phyloP scores from a whole-genome alignment of 2,329 filamentous ascomycete species.

The Didymella arachidicola region DNA sequence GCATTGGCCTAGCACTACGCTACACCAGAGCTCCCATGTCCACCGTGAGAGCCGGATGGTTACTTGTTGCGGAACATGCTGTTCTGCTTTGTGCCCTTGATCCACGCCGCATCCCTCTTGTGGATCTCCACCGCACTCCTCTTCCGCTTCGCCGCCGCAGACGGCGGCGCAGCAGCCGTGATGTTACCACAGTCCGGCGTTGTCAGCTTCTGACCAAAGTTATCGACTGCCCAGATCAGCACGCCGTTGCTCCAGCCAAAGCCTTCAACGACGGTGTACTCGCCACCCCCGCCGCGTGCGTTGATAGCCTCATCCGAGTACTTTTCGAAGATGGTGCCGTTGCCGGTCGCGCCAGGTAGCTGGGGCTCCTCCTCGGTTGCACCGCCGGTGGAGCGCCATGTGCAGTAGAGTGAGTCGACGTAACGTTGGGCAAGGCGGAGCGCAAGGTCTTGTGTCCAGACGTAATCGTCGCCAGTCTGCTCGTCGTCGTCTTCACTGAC shows the following conservation, averaged over 20 bases:
- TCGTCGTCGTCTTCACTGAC: constrained; percentile 61
- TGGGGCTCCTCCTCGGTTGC: constrained; percentile 54
- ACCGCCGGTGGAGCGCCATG: constrained; percentile 73
- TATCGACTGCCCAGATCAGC: constrained; percentile 70
- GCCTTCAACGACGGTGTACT: constrained; percentile 73
- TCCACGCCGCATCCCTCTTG: constrained; percentile 43
- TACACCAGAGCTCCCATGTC: neutral
- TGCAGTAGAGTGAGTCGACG: constrained; percentile 72
- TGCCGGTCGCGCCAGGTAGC: constrained; percentile 53
- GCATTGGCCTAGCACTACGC: too few species aligned
- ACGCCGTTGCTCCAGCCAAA: constrained; percentile 77
- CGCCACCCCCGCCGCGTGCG: constrained; percentile 69
- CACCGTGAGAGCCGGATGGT: neutral
- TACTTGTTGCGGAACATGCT: constrained; percentile 14
- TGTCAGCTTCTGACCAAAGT: constrained; percentile 64
- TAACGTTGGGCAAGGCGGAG: constrained; percentile 70
- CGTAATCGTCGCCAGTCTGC: constrained; percentile 53
- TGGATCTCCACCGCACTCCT: constrained; percentile 43
- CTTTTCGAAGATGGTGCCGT: constrained; percentile 75
- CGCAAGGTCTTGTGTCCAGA: constrained; percentile 63
- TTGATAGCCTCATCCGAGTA: constrained; percentile 68
- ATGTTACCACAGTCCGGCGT: constrained; percentile 59
- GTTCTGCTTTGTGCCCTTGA: constrained; percentile 37
- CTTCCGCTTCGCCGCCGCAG: constrained; percentile 30
- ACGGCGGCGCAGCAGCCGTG: constrained; percentile 35